These are phyloP conservation scores for Effrenium voratum DNA, from an alignment of 73 alveolate species.

Conservation along the genomic window DNA sequence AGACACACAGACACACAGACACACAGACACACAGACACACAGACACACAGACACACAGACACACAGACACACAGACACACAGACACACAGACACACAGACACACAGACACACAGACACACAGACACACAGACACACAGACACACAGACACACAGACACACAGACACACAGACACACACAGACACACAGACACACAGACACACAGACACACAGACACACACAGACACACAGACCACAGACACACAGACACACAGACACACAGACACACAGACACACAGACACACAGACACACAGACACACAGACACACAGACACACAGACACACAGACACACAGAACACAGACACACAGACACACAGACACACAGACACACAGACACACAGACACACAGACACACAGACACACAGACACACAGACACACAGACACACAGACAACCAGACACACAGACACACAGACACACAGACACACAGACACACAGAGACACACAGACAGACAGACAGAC, in stretches of 20 bases:
- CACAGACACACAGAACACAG: not conserved
- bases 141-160: not conserved
- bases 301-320: not conserved
- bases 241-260: not conserved
- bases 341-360: not conserved
- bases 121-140: not conserved
- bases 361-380: not conserved
- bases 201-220: not conserved
- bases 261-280: not conserved
- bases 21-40: too few species aligned
- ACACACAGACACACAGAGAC: not conserved
- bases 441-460: not conserved
- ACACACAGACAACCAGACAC: not conserved
- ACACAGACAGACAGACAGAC: too few species aligned
- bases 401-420: not conserved
- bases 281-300: not conserved
- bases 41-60: not conserved
- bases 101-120: not conserved
- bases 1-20: not conserved
- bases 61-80: not conserved
- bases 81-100: not conserved
- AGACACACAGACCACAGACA: not conserved
- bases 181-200: not conserved
- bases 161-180: not conserved
- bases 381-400: not conserved